These are phyloP conservation scores for Citrus sp. DNA, from an alignment of 345 rosid genomes.

Conservation along the genomic window DNA sequence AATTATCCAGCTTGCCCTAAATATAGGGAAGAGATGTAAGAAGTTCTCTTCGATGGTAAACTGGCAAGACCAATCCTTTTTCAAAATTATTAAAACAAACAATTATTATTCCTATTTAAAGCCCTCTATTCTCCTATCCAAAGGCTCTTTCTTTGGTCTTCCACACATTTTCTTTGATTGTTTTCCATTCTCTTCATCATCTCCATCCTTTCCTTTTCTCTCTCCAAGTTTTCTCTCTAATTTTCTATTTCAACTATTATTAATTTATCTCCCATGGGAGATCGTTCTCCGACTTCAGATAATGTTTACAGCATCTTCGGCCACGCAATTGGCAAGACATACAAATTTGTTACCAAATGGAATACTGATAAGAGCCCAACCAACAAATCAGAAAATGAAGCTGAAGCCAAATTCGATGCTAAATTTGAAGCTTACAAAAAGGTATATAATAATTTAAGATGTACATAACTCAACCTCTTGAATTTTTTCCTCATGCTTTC, in stretches of 20 bases:
- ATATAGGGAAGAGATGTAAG: background rate
- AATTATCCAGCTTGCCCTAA: background rate
- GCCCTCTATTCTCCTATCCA: background rate
- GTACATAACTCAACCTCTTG: background rate
- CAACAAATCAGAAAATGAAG: constrained; percentile 24
- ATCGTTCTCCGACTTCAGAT: constrained; percentile 36
- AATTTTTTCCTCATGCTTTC: no score
- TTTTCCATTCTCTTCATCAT: background rate
- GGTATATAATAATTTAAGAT: constrained; percentile 4
- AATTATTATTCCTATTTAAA: background rate
- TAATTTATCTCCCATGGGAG: constrained; percentile 31
- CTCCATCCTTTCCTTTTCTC: constrained; percentile 1
- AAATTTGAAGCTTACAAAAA: constrained; percentile 16
- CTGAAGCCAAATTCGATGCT: constrained; percentile 18
- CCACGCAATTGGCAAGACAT: constrained; percentile 47
- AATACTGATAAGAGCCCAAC: constrained; percentile 28
- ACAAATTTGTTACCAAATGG: constrained; percentile 54
- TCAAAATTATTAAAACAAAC: background rate
- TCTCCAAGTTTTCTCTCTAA: background rate
- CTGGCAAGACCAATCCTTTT: constrained; percentile 1
- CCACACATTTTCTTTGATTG: background rate
- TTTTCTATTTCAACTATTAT: background rate
- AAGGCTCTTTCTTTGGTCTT: constrained; percentile 7
- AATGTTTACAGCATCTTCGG: constrained; percentile 32
- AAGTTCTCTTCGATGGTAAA: background rate